Evolutionary conservation across 371 early-diverging fungal species (phyloP).

Genomic region (Rhizopus stolonifer): DNA sequence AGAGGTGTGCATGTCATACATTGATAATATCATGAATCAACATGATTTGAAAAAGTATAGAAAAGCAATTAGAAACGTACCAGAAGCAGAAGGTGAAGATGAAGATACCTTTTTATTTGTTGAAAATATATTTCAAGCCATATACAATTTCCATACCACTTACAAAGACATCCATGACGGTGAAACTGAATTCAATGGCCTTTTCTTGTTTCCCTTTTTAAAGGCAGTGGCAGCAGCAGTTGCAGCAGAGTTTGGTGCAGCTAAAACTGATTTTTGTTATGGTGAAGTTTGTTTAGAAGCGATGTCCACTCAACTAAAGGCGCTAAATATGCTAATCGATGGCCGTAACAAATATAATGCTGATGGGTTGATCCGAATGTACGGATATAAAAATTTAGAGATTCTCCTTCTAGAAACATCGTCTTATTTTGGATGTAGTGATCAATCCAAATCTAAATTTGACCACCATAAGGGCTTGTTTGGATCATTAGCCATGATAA

Average conservation of each 20-base stretch:
- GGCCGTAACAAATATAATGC: slow-evolving; percentile 13
- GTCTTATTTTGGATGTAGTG: slow-evolving; percentile 18
- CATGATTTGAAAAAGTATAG: not conserved
- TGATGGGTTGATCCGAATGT: slow-evolving; percentile 10
- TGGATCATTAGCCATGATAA: slow-evolving; percentile 17
- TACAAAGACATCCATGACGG: slow-evolving; percentile 11
- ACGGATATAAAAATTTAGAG: slow-evolving; percentile 12
- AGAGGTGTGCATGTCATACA: slow-evolving; percentile 13
- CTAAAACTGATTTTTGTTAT: slow-evolving; percentile 15
- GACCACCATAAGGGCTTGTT: slow-evolving; percentile 24
- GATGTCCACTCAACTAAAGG: slow-evolving; percentile 12
- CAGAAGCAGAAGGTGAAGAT: slow-evolving; percentile 15
- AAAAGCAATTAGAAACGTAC: slow-evolving; percentile 9
- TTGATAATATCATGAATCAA: slow-evolving; percentile 11
- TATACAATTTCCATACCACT: slow-evolving; percentile 11
- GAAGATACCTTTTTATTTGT: slow-evolving; percentile 15
- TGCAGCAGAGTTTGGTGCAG: slow-evolving; percentile 6
- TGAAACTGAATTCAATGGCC: slow-evolving; percentile 10
- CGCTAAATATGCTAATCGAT: slow-evolving; percentile 10
- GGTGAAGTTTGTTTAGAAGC: slow-evolving; percentile 15
- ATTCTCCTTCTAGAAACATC: slow-evolving; percentile 20
- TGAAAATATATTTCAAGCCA: slow-evolving; percentile 14
- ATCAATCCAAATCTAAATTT: slow-evolving; percentile 19
- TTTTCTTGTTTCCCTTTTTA: slow-evolving; percentile 15
- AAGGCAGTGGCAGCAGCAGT: slow-evolving; percentile 10